Conservation (phyloP, 202 grass and related monocot genomes). For the Carex sylvatica region DNA sequence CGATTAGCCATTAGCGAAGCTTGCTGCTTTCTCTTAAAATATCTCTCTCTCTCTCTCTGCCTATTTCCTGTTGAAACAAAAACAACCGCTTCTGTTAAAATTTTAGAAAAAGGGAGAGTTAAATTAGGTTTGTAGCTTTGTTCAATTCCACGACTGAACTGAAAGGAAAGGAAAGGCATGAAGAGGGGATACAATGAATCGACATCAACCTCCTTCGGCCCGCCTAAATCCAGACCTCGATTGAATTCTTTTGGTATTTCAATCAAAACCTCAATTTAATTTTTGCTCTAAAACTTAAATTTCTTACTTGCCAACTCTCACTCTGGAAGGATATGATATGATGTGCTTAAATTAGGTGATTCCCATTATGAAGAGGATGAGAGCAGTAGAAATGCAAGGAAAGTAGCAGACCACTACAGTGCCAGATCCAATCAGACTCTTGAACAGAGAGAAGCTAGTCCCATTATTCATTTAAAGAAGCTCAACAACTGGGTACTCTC, state of each 20-base stretch:
- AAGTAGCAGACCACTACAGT: slow-evolving; percentile 93
- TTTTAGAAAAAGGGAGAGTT: not conserved
- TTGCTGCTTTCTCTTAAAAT: not conserved
- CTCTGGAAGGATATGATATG: not conserved
- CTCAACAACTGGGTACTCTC: slow-evolving; percentile 84
- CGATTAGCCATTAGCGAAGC: too few relatives aligned
- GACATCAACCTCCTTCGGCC: slow-evolving; percentile 39
- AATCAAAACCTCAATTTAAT: not conserved
- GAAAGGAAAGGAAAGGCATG: slow-evolving; percentile 17
- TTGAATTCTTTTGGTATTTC: slow-evolving; percentile 29
- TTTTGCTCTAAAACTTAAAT: not conserved
- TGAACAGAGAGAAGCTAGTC: slow-evolving; percentile 87
- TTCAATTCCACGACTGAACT: not conserved
- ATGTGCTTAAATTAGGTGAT: not conserved
- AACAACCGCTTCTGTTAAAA: not conserved
- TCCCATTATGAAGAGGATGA: slow-evolving; percentile 48
- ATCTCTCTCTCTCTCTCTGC: not conserved
- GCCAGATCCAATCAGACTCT: slow-evolving; percentile 94
- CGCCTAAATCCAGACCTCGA: slow-evolving; percentile 40
- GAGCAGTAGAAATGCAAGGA: slow-evolving; percentile 38
- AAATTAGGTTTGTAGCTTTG: slow-evolving; percentile 2
- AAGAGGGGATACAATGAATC: slow-evolving; percentile 39
- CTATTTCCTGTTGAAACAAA: not conserved
- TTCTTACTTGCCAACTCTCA: not conserved
- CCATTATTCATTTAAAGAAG: slow-evolving; percentile 98